Evolutionary conservation across 768 basidiomycete genomes (phyloP).

Genomic region (Postia placenta): DNA sequence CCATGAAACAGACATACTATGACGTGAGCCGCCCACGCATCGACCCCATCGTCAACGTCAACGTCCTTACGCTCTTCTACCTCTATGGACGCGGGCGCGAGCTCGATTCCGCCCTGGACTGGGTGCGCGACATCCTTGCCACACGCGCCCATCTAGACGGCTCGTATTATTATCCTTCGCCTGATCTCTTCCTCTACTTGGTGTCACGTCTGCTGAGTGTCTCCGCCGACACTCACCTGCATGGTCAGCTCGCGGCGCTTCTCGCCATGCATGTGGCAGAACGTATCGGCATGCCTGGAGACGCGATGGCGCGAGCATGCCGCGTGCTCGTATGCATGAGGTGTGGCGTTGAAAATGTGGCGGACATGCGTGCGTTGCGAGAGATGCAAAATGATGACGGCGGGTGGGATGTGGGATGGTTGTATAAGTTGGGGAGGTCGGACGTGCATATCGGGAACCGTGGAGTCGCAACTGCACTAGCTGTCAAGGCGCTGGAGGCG

Average conservation of each 20-base stretch:
- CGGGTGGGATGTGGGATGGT: constrained; percentile 49
- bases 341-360: constrained; percentile 34
- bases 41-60: constrained; percentile 49
- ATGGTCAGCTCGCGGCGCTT: constrained; percentile 31
- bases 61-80: constrained; percentile 45
- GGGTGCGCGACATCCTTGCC: constrained; percentile 43
- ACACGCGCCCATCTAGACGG: constrained; percentile 51
- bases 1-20: constrained; percentile 40
- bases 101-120: constrained; percentile 37
- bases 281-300: constrained; percentile 42
- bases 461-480: constrained; percentile 48
- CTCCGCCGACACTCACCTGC: constrained; percentile 27
- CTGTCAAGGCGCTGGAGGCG: constrained; percentile 43
- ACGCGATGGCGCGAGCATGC: constrained; percentile 52
- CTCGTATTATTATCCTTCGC: constrained; percentile 46
- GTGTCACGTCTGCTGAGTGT: constrained; percentile 36
- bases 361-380: constrained; percentile 39
- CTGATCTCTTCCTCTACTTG: constrained; percentile 51
- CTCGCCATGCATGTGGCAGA: constrained; percentile 42
- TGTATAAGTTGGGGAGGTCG: constrained; percentile 48
- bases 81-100: constrained; percentile 41
- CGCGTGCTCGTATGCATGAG: constrained; percentile 41
- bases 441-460: constrained; percentile 47
- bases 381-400: constrained; percentile 49
- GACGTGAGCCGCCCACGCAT: constrained; percentile 44